phyloP scores from a whole-genome alignment of 495 filamentous ascomycete species.

The Clohesyomyces aquaticus region DNA sequence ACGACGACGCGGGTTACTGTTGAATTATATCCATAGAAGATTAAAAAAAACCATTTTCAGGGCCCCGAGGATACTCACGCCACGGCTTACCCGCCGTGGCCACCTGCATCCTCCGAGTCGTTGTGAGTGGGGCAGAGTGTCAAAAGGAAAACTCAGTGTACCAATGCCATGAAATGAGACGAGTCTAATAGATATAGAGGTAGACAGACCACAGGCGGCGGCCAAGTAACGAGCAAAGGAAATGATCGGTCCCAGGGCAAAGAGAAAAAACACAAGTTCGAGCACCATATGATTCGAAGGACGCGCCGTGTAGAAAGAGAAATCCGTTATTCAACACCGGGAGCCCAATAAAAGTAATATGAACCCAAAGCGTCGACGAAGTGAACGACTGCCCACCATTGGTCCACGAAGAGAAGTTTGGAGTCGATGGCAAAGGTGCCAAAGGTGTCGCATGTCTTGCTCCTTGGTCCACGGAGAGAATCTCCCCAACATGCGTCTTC shows the following conservation, averaged over 20 bases:
- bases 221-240: background rate
- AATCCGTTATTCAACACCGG: slow-evolving; percentile 38
- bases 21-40: slow-evolving; percentile 30
- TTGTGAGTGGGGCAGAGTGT: slow-evolving; percentile 1
- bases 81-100: slow-evolving; percentile 12
- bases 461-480: slow-evolving; percentile 6
- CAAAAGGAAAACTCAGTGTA: slow-evolving; percentile 26
- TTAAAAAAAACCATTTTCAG: slow-evolving; percentile 1
- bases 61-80: background rate
- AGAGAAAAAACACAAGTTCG: slow-evolving; percentile 15
- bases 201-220: background rate
- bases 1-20: background rate
- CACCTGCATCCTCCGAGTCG: slow-evolving; percentile 8
- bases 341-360: slow-evolving; percentile 31
- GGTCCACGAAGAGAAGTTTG: slow-evolving; percentile 32
- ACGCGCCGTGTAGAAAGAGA: slow-evolving; percentile 23
- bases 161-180: slow-evolving; percentile 32
- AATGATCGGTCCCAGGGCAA: slow-evolving; percentile 24
- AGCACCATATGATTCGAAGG: slow-evolving; percentile 12
- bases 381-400: slow-evolving; percentile 22
- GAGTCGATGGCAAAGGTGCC: slow-evolving; percentile 32
- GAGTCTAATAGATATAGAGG: slow-evolving; percentile 30
- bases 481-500: slow-evolving; percentile 27
- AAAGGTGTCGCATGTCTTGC: slow-evolving; percentile 36
- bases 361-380: slow-evolving; percentile 31